phyloP scores from a whole-genome alignment of 2,329 filamentous ascomycete genomes.

The Incumbomyces delicatus region DNA sequence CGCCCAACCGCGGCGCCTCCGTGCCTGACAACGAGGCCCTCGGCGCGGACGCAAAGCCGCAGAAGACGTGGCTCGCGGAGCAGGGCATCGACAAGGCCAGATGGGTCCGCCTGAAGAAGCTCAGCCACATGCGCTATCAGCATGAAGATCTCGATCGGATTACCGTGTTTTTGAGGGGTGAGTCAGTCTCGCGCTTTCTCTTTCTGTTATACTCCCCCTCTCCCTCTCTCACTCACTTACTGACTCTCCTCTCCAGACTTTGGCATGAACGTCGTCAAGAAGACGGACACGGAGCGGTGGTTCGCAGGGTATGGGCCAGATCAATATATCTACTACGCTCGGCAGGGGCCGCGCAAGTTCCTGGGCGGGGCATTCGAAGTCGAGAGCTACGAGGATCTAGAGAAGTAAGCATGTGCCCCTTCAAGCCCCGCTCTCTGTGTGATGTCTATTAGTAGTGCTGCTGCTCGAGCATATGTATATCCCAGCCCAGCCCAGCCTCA shows the following conservation, averaged over 20 bases:
- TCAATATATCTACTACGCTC: conserved; percentile 36
- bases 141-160: conserved; percentile 42
- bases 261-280: conserved; percentile 33
- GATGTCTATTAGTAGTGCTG: no score
- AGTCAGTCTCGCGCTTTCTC: conserved; percentile 3
- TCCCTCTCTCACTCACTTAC: no score
- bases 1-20: conserved; percentile 20
- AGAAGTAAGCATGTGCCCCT: conserved; percentile 26
- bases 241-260: conserved; percentile 25
- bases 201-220: no score
- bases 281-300: conserved; percentile 29
- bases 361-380: conserved; percentile 37
- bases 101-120: conserved; percentile 39
- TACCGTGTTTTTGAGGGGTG: conserved; percentile 33
- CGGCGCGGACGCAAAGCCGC: conserved; percentile 12
- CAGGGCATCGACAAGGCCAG: conserved; percentile 31
- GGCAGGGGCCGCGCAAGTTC: conserved; percentile 31
- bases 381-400: conserved; percentile 33
- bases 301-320: conserved; percentile 36
- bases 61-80: conserved; percentile 19
- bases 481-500: no score
- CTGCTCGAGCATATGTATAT: no score
- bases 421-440: no score
- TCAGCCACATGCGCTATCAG: conserved; percentile 46
- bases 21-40: conserved; percentile 17